phyloP scores from a whole-genome alignment of 192 early-diverging fungal genomes.

The Mortierella hygrophila region DNA sequence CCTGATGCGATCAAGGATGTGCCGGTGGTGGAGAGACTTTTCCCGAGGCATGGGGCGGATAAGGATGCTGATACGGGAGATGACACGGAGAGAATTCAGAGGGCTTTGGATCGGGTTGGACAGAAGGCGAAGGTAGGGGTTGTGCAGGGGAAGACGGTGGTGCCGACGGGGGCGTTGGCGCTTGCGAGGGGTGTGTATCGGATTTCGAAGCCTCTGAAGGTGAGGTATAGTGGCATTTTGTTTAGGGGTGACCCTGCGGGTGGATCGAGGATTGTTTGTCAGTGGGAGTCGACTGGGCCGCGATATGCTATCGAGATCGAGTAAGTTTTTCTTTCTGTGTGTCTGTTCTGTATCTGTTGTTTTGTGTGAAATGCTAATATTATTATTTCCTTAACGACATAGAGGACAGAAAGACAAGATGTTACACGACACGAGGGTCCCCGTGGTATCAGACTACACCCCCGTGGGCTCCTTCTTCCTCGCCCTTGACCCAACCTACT shows the following conservation, averaged over 20 bases:
- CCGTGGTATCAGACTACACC: conserved; percentile 53
- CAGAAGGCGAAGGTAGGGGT: neutral
- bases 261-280: conserved; percentile 55
- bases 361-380: neutral
- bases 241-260: conserved; percentile 56
- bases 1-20: conserved; percentile 29
- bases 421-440: conserved; percentile 30
- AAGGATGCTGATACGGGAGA: conserved; percentile 39
- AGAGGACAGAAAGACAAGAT: conserved; percentile 49
- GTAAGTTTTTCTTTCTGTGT: conserved; percentile 4
- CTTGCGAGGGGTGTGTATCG: conserved; percentile 52
- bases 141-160: neutral
- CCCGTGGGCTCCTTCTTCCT: conserved; percentile 58
- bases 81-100: conserved; percentile 58
- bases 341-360: neutral
- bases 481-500: conserved; percentile 30
- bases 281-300: conserved; percentile 41
- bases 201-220: conserved; percentile 46
- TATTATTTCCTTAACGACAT: no score
- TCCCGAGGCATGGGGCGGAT: conserved; percentile 18
- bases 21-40: conserved; percentile 24
- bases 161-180: conserved; percentile 50
- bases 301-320: conserved; percentile 49
- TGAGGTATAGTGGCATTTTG: conserved; percentile 50
- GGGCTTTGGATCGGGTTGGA: conserved; percentile 40